phyloP scores from a whole-genome alignment of 768 basidiomycete species.

The Suillus placidus region DNA sequence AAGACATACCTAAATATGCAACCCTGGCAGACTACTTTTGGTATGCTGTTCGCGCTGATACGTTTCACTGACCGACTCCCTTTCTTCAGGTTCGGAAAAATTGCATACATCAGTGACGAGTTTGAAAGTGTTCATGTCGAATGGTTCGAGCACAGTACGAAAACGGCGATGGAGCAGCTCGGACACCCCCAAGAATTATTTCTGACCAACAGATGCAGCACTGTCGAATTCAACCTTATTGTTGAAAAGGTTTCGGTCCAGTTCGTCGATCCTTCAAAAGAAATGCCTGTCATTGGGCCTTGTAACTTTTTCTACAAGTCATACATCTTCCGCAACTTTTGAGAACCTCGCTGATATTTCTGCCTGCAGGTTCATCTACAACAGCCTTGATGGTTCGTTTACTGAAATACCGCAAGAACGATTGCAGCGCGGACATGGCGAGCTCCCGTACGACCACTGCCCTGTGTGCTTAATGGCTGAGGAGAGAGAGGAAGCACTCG shows the following conservation, averaged over 20 bases:
- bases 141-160: constrained; percentile 74
- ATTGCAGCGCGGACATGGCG: constrained; percentile 12
- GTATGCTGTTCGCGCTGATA: constrained; percentile 35
- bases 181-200: constrained; percentile 68
- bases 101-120: constrained; percentile 53
- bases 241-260: constrained; percentile 53
- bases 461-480: constrained; percentile 43
- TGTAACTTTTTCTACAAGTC: constrained; percentile 64
- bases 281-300: constrained; percentile 28
- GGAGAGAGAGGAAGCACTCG: constrained; percentile 35
- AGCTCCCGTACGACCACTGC: constrained; percentile 54
- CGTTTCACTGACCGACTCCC: constrained; percentile 2
- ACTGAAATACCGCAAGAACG: constrained; percentile 40
- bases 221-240: constrained; percentile 42
- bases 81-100: constrained; percentile 63
- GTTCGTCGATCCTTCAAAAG: constrained; percentile 29
- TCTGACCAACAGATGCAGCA: constrained; percentile 55
- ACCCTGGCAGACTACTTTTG: constrained; percentile 66
- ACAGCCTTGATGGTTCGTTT: constrained; percentile 48
- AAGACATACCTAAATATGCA: constrained; percentile 40
- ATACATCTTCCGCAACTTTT: constrained; percentile 9
- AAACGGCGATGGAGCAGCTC: constrained; percentile 62
- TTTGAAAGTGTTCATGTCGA: constrained; percentile 59
- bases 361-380: constrained; percentile 50
- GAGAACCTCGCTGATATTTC: constrained; percentile 4